Percentiles rank a stretch among this genome's conserved stretches.
phyloP scores from a whole-genome alignment of 768 basidiomycete genomes.

The Neoboletus magnificus region DNA sequence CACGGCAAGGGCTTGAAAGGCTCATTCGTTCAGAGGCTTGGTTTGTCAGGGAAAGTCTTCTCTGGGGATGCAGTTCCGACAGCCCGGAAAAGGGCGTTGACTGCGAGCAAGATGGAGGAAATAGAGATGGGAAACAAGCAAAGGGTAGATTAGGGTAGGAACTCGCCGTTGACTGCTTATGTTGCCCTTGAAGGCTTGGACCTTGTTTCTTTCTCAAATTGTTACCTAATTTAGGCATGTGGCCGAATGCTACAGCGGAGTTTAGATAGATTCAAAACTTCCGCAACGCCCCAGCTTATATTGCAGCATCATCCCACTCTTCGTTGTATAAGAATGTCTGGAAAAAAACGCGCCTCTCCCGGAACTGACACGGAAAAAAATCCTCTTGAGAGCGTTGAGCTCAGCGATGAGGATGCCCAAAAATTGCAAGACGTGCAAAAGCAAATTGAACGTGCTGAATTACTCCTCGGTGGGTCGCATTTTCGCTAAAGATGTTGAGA shows the following conservation, averaged over 20 bases:
- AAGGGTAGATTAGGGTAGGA: constrained; percentile 55
- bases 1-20: constrained; percentile 71
- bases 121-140: constrained; percentile 83
- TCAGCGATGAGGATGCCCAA: constrained; percentile 68
- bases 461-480: constrained; percentile 60
- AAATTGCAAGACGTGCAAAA: constrained; percentile 65
- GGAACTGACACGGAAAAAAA: constrained; percentile 73
- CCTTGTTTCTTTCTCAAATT: neutral
- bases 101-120: constrained; percentile 51
- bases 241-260: constrained; percentile 26
- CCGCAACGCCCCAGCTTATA: neutral
- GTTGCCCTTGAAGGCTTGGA: neutral
- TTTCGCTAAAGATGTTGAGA: neutral
- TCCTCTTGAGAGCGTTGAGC: constrained; percentile 61
- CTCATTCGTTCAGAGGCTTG: constrained; percentile 32
- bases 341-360: constrained; percentile 76
- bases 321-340: constrained; percentile 29
- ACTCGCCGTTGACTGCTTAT: neutral
- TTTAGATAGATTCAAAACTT: constrained; percentile 28
- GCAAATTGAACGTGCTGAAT: constrained; percentile 66
- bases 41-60: constrained; percentile 37
- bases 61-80: constrained; percentile 36
- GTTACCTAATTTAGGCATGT: constrained; percentile 11
- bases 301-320: constrained; percentile 6
- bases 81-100: constrained; percentile 35